A percentile compares a stretch with the other conserved stretches of the same genome.
These are phyloP conservation scores for Penicillium digitatum DNA, from an alignment of 2,329 filamentous ascomycete genomes.

Conservation along the genomic window DNA sequence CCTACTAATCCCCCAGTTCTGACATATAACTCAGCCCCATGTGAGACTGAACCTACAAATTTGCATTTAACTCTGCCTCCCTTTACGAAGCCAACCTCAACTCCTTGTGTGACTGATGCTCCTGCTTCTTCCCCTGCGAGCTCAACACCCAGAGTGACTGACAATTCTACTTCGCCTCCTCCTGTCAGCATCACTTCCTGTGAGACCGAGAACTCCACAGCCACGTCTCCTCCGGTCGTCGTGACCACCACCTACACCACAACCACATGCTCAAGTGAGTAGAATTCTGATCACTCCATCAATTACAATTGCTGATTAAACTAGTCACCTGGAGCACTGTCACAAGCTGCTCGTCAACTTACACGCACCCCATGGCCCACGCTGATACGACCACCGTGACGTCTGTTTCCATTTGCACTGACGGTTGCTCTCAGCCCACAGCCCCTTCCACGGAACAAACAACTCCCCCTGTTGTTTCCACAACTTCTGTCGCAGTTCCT, in stretches of 20 bases:
- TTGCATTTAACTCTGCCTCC: background rate
- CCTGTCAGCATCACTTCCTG: background rate
- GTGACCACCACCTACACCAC: slow-evolving; percentile 25
- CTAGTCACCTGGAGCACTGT: slow-evolving; percentile 23
- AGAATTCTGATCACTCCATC: background rate
- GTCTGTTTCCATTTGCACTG: slow-evolving; percentile 20
- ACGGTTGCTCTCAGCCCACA: slow-evolving; percentile 13
- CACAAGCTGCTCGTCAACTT: slow-evolving; percentile 20
- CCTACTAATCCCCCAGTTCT: background rate
- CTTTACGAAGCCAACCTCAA: background rate
- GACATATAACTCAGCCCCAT: background rate
- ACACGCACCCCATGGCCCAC: slow-evolving; percentile 24
- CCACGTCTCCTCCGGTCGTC: slow-evolving; percentile 12
- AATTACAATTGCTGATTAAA: slow-evolving; percentile 10
- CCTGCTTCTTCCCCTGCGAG: background rate
- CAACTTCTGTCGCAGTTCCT: background rate
- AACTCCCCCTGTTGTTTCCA: background rate
- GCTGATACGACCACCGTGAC: slow-evolving; percentile 25
- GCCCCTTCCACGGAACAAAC: background rate
- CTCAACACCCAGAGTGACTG: slow-evolving; percentile 11
- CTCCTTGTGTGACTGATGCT: background rate
- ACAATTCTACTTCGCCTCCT: background rate
- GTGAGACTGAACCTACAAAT: too few relatives aligned
- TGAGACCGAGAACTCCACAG: slow-evolving; percentile 1
- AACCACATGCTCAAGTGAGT: slow-evolving; percentile 31